Conservation (phyloP, 2,329 filamentous ascomycete species). For the Neofusicoccum parvum region DNA sequence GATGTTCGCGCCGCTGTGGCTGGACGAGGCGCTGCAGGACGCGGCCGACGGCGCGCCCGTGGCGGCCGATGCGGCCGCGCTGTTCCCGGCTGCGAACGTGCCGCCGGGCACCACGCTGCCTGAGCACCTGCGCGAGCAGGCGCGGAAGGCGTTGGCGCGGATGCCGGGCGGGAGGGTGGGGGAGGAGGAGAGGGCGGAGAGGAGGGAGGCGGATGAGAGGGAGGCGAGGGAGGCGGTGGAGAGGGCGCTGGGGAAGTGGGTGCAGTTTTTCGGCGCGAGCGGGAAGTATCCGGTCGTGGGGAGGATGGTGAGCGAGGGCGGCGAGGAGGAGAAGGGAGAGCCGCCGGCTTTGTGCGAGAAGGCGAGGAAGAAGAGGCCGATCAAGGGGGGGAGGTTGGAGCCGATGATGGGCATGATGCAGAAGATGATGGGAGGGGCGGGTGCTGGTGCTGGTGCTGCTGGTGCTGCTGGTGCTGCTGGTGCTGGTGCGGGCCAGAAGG, state of each 20-base stretch:
- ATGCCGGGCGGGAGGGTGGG: constrained; percentile 23
- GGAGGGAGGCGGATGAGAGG: constrained; percentile 25
- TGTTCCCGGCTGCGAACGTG: background rate
- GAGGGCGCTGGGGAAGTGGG: constrained; percentile 5
- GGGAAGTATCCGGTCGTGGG: constrained; percentile 31
- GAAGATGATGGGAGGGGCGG: constrained; percentile 1
- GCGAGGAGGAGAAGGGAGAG: constrained; percentile 22
- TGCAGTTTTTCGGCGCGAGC: constrained; percentile 27
- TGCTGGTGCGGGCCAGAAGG: background rate
- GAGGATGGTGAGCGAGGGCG: constrained; percentile 24
- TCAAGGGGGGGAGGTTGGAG: constrained; percentile 33
- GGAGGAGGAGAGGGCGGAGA: constrained; percentile 25
- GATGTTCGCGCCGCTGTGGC: constrained; percentile 32
- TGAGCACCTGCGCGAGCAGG: constrained; percentile 13
- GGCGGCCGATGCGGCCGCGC: constrained; percentile 4
- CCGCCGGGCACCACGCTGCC: constrained; percentile 2
- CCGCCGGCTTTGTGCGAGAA: constrained; percentile 25
- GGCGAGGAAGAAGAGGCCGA: constrained; percentile 33
- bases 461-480: background rate
- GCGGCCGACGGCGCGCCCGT: constrained; percentile 23
- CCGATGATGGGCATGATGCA: background rate
- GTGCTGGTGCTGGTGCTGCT: background rate
- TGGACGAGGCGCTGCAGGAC: constrained; percentile 30
- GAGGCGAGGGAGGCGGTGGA: constrained; percentile 21
- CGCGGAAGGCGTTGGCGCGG: background rate